Evolutionary conservation across 2,329 filamentous ascomycete species (phyloP).

Genomic region (Penicillium sp.): DNA sequence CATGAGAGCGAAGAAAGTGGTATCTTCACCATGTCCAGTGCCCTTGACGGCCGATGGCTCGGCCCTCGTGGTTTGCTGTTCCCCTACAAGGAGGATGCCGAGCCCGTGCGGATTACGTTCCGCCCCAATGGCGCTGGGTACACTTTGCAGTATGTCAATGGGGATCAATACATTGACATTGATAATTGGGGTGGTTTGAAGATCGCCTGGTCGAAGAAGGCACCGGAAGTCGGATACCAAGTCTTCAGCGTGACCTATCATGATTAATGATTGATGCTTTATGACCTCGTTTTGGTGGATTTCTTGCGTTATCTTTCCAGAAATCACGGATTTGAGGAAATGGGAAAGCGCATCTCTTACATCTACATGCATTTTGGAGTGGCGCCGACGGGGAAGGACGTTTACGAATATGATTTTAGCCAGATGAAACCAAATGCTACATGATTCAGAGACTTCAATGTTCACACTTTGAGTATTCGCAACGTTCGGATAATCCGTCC

Average conservation of each 20-base stretch:
- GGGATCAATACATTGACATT: constrained; percentile 20
- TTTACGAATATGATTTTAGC: too few species aligned
- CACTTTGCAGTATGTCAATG: constrained; percentile 25
- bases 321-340: too few species aligned
- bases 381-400: too few species aligned
- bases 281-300: too few species aligned
- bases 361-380: too few species aligned
- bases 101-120: constrained; percentile 31
- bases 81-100: constrained; percentile 17
- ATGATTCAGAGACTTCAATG: too few species aligned
- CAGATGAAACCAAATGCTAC: too few species aligned
- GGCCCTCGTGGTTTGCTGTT: constrained; percentile 23
- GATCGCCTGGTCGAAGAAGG: not conserved
- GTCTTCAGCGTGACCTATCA: constrained; percentile 34
- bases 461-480: not conserved
- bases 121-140: constrained; percentile 35
- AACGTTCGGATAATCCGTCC: too few species aligned
- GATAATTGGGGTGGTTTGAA: constrained; percentile 9
- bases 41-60: constrained; percentile 39
- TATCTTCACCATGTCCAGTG: constrained; percentile 40
- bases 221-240: constrained; percentile 18
- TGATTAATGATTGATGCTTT: constrained; percentile 11
- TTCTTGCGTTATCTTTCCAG: too few species aligned
- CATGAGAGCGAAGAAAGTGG: constrained; percentile 27
- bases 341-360: too few species aligned